Evolutionary conservation across 176 grass and related monocot genomes (phyloP).

Genomic region (Zea luxurians): DNA sequence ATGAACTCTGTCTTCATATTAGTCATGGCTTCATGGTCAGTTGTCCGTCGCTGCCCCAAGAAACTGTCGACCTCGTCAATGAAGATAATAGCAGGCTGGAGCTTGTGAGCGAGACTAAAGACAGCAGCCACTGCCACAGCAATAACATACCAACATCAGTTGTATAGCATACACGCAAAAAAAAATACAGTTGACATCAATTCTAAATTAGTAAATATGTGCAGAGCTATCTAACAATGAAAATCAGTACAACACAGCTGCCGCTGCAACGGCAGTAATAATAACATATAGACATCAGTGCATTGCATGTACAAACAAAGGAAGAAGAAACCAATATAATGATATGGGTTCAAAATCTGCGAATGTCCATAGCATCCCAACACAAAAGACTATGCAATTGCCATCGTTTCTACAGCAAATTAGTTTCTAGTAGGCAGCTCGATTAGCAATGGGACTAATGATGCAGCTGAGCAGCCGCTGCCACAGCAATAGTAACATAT

Average conservation of each 20-base stretch:
- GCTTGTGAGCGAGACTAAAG: constrained; percentile 83
- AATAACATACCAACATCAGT: constrained; percentile 17
- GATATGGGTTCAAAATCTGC: neutral
- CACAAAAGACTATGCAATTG: neutral
- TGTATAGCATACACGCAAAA: neutral
- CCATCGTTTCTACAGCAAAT: neutral
- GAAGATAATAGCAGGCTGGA: constrained; percentile 98
- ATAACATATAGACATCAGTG: neutral
- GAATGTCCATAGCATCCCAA: neutral
- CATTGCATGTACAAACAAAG: neutral
- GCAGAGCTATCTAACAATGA: neutral
- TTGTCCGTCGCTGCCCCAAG: constrained; percentile 74
- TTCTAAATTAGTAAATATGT: neutral
- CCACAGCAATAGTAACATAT: neutral
- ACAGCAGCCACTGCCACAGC: constrained; percentile 72
- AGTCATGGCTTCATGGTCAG: constrained; percentile 91
- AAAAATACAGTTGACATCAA: neutral
- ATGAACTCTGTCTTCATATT: constrained; percentile 99
- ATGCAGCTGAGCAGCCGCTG: neutral
- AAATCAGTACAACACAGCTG: neutral
- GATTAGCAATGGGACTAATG: neutral
- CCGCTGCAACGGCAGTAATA: neutral
- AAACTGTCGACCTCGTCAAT: constrained; percentile 98
- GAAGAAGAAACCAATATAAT: neutral
- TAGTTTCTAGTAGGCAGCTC: neutral